Evolutionary conservation across 2,329 filamentous ascomycete species (phyloP).

Genomic region (Zalaria obscura): DNA sequence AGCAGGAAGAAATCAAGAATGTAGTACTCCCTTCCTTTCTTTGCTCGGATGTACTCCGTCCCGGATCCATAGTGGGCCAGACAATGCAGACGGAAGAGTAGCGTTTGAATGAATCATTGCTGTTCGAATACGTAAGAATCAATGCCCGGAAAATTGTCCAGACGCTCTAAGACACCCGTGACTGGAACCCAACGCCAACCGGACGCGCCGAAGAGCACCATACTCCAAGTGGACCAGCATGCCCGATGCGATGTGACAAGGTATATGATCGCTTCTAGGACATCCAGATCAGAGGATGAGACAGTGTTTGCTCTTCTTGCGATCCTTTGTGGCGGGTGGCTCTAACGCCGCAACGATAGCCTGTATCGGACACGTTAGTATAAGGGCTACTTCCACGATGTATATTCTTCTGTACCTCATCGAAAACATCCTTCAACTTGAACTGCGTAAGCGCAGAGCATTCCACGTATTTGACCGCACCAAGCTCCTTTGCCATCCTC

Average conservation of each 20-base stretch:
- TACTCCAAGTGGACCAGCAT: background rate
- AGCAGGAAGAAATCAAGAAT: no score
- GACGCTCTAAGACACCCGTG: background rate
- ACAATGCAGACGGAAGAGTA: no score
- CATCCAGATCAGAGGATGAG: constrained; percentile 19
- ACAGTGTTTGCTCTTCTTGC: constrained; percentile 21
- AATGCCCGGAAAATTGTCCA: no score
- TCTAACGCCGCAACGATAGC: constrained; percentile 93
- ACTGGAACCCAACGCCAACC: background rate
- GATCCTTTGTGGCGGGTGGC: constrained; percentile 50
- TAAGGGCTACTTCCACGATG: background rate
- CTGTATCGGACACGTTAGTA: constrained; percentile 31
- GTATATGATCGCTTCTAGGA: background rate
- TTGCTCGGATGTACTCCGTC: no score
- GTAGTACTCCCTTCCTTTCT: no score
- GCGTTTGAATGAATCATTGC: no score
- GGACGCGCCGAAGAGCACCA: background rate
- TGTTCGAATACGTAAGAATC: no score
- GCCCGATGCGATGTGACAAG: background rate
- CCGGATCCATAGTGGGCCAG: no score
- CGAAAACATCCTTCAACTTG: constrained; percentile 98
- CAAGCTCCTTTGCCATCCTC: constrained; percentile 91
- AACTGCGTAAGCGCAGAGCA: constrained; percentile 97
- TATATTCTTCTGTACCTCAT: constrained; percentile 54
- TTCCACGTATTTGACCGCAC: constrained; percentile 96